Conservation (phyloP, 2,329 filamentous ascomycete species). For the Emericellopsis atlantica region DNA sequence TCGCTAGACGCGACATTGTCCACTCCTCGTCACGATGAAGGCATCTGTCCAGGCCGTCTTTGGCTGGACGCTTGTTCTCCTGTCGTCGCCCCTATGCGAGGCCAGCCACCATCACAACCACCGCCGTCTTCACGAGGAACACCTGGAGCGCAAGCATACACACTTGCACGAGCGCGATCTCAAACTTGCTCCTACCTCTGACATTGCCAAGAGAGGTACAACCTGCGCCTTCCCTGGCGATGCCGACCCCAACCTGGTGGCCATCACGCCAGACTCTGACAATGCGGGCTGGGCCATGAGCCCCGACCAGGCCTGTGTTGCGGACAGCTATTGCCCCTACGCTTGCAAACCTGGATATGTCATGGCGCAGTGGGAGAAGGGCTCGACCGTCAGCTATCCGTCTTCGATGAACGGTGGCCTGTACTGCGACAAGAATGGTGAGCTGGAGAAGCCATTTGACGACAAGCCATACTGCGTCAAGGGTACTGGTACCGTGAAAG, state of each 20-base stretch:
- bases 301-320: constrained; percentile 56
- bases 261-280: constrained; percentile 46
- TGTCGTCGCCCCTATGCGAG: constrained; percentile 26
- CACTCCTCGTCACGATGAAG: constrained; percentile 32
- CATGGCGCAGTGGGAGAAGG: constrained; percentile 67
- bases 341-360: constrained; percentile 66
- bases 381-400: constrained; percentile 56
- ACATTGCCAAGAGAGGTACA: constrained; percentile 35
- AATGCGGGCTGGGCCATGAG: constrained; percentile 76
- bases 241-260: constrained; percentile 49
- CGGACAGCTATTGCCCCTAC: constrained; percentile 61
- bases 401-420: constrained; percentile 66
- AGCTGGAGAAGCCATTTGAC: constrained; percentile 57
- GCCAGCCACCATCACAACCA: constrained; percentile 22
- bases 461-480: constrained; percentile 56
- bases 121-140: constrained; percentile 15
- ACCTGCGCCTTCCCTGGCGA: constrained; percentile 51
- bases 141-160: constrained; percentile 19
- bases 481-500: constrained; percentile 52
- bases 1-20: too few relatives aligned
- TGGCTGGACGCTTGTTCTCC: constrained; percentile 33
- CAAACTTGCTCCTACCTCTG: constrained; percentile 5
- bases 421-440: constrained; percentile 55
- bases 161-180: constrained; percentile 14
- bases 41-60: constrained; percentile 32